phyloP scores from a whole-genome alignment of 2,329 filamentous ascomycete species.

The Ophiosphaerella narmari region DNA sequence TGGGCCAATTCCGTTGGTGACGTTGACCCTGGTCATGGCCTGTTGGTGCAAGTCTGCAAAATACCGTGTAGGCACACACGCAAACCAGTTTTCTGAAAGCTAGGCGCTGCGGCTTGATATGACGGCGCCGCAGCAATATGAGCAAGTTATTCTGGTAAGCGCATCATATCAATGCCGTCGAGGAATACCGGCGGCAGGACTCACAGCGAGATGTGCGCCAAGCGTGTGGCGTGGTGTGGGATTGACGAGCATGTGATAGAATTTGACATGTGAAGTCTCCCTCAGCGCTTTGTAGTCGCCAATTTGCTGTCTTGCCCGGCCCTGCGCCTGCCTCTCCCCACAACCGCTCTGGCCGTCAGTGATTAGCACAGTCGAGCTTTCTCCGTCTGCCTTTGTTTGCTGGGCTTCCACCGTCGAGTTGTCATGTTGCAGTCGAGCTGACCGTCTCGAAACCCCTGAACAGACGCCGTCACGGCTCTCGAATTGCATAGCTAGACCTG shows the following conservation, averaged over 20 bases:
- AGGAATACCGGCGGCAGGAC: not conserved
- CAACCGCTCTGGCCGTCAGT: too few species aligned
- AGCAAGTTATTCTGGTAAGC: too few species aligned
- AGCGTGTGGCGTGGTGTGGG: constrained; percentile 19
- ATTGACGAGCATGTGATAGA: constrained; percentile 24
- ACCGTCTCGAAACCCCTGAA: constrained; percentile 11
- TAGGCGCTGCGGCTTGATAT: too few species aligned
- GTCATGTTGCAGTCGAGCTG: constrained; percentile 5
- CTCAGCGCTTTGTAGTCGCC: constrained; percentile 14
- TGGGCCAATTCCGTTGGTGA: not conserved
- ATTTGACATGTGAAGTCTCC: constrained; percentile 29
- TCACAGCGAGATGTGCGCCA: constrained; percentile 7
- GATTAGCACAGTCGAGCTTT: not conserved
- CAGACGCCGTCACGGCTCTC: constrained; percentile 13
- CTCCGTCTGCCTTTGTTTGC: too few species aligned
- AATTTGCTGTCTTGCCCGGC: constrained; percentile 22
- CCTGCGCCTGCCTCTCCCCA: not conserved
- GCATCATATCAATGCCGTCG: too few species aligned
- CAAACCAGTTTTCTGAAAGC: too few species aligned
- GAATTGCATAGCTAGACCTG: not conserved
- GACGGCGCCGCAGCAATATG: too few species aligned
- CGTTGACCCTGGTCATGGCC: not conserved
- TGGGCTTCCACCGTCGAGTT: not conserved
- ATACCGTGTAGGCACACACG: too few species aligned
- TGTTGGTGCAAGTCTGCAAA: too few species aligned